Evolutionary conservation across 129 eudicot species (phyloP), one percentile per base, ranked within the genome.

Genomic region (Chrysanthemum lavandulifolium): DNA sequence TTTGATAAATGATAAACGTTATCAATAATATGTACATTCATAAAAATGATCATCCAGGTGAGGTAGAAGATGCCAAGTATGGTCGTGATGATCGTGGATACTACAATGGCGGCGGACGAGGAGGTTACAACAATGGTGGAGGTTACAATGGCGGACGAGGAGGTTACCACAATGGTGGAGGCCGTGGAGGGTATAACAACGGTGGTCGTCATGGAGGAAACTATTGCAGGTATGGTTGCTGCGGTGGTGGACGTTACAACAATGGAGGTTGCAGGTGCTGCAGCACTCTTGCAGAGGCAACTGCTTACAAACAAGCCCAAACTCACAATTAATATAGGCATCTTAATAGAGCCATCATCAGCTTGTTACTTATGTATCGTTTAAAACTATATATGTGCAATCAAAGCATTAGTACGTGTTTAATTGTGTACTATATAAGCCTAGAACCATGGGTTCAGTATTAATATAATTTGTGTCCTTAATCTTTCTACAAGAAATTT

Each of bases 261-360:
- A 61, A 69, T 10, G 50, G 68, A 5, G 81, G 81, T 29, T 77
- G 81, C 50, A 69, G 71, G 71, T 77, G 81, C 40, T 77, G 81
- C 58, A 69, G 49, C 57, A 77, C 76, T 64, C 48, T 25, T 10
- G 77, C 40, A 15, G 82, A 78, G 68, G 77, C 82, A 64, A 64
- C 67, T 15, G 77, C 67, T 10, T 71, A 71, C 61, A 71, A 78
- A 64, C 82, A 78, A 71, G 72, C 73, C 16, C 55, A 76, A 51
- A 68, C 70, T 60, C 77, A 71, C 45, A 78, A 78, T 68, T 78
- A 59, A 78, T 78, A 51, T 13, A 50, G 13, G 47, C 59, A 70
- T 52, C 19, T 60, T 68, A 33, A 48, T 59, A 18, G 61, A 58
- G 54, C 69, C 47, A 62, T 69, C 36, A 31, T 69, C 36, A 31